Evolutionary conservation across 2,329 filamentous ascomycete species (phyloP).

Genomic region (Pseudocercospora eumusae): DNA sequence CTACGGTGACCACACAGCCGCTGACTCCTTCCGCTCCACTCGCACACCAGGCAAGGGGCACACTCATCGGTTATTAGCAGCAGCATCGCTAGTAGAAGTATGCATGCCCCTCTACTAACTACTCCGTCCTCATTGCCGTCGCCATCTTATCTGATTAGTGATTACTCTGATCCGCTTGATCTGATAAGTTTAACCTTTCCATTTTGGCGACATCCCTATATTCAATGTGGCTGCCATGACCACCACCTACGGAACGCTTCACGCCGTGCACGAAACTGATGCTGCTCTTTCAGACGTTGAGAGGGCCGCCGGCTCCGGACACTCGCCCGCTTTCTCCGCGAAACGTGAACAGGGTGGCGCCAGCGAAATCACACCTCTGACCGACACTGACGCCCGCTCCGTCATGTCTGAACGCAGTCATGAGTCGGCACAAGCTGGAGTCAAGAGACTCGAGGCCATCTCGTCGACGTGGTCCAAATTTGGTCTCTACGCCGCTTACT

Average conservation of each 20-base stretch:
- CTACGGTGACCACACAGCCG: background rate
- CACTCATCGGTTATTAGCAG: conserved; percentile 6
- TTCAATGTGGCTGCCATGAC: conserved; percentile 23
- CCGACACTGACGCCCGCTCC: conserved; percentile 27
- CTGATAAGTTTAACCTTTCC: conserved; percentile 20
- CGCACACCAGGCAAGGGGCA: conserved; percentile 3
- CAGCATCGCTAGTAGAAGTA: conserved; percentile 13
- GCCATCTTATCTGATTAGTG: conserved; percentile 16
- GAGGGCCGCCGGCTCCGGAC: conserved; percentile 21
- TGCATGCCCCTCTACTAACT: conserved; percentile 13
- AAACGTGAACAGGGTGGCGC: conserved; percentile 27
- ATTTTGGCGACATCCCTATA: conserved; percentile 13
- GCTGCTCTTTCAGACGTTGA: conserved; percentile 22
- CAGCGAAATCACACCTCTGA: conserved; percentile 20
- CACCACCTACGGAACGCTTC: conserved; percentile 27
- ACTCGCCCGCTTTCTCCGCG: conserved; percentile 17
- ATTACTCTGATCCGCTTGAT: conserved; percentile 11
- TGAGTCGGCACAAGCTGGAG: conserved; percentile 48
- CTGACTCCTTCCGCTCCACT: conserved; percentile 4
- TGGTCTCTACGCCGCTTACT: conserved; percentile 51
- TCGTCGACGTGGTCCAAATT: conserved; percentile 52
- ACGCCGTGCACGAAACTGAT: conserved; percentile 18
- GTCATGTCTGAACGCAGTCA: conserved; percentile 32
- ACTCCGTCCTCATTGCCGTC: conserved; percentile 8
- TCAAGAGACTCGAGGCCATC: conserved; percentile 53